A percentile compares a stretch with the other conserved stretches of the same genome.
Conservation (phyloP, 768 basidiomycete species). For the Mycena vulgaris region DNA sequence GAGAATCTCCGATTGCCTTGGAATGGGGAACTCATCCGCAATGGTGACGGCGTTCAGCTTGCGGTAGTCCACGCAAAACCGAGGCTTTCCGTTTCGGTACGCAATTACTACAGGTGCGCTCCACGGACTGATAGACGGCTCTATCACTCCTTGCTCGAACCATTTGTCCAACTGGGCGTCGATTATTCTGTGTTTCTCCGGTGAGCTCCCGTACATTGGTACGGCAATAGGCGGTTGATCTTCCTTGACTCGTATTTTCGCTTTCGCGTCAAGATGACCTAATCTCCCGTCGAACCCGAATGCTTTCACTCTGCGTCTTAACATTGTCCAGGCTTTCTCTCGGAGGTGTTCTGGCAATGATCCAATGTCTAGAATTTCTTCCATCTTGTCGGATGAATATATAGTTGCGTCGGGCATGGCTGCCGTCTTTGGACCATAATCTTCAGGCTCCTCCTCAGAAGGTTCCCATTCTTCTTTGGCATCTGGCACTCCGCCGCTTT, state of each 20-base stretch:
- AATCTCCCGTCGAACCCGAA: no score
- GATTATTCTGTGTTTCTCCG: background rate
- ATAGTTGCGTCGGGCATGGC: background rate
- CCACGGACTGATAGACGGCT: background rate
- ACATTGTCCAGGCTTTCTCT: no score
- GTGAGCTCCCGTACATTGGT: background rate
- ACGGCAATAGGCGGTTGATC: slow-evolving; percentile 10
- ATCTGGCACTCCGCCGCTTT: no score
- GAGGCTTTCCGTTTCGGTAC: background rate
- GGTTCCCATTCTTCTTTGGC: no score
- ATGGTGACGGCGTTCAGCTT: slow-evolving; percentile 39
- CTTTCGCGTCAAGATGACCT: background rate
- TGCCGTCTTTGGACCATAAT: no score
- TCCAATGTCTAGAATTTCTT: background rate
- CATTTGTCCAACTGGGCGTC: background rate
- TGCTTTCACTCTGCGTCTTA: no score
- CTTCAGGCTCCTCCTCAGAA: no score
- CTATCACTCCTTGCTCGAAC: background rate
- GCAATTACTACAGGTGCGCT: background rate
- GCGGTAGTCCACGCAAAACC: background rate
- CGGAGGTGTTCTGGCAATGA: background rate
- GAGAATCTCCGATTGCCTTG: slow-evolving; percentile 42
- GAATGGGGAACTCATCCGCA: slow-evolving; percentile 45
- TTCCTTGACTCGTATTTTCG: background rate
- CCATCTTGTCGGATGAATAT: background rate